These are phyloP conservation scores for Lactarius indigo DNA, from an alignment of 768 basidiomycete genomes.

Conservation along the genomic window DNA sequence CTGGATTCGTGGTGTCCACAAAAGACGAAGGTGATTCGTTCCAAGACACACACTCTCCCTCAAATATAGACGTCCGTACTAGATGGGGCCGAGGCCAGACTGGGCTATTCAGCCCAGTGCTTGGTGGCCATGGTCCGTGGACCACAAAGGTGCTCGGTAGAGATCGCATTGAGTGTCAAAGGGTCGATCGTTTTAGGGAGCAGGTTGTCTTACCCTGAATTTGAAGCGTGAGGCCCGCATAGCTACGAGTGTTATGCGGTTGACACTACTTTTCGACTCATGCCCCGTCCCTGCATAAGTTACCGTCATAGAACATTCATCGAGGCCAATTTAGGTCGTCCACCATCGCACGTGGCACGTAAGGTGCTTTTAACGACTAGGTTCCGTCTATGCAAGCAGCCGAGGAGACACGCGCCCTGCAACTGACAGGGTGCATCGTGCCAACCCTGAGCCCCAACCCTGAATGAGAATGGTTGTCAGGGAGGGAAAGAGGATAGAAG, in stretches of 20 bases:
- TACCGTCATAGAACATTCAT: slow-evolving; percentile 48
- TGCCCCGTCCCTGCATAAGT: slow-evolving; percentile 19
- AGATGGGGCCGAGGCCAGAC: not conserved
- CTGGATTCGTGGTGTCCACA: not conserved
- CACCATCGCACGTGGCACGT: slow-evolving; percentile 30
- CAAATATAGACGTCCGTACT: no score
- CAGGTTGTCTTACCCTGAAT: not conserved
- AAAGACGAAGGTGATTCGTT: not conserved
- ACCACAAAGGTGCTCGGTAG: not conserved
- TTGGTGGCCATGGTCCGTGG: not conserved
- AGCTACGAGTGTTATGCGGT: not conserved
- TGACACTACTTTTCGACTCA: not conserved
- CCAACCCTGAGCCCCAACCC: no score
- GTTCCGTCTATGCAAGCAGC: not conserved
- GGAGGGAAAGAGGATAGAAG: no score
- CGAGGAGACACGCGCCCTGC: no score
- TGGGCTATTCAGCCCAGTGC: not conserved
- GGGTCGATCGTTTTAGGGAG: not conserved
- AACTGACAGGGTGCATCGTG: no score
- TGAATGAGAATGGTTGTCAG: no score
- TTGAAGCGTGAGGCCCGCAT: not conserved
- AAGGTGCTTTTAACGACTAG: no score
- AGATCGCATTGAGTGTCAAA: not conserved
- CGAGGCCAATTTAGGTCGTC: slow-evolving; percentile 42
- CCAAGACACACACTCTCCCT: no score